Conservation (phyloP, 2,329 filamentous ascomycete genomes). For the Lasiodiplodia sp. region DNA sequence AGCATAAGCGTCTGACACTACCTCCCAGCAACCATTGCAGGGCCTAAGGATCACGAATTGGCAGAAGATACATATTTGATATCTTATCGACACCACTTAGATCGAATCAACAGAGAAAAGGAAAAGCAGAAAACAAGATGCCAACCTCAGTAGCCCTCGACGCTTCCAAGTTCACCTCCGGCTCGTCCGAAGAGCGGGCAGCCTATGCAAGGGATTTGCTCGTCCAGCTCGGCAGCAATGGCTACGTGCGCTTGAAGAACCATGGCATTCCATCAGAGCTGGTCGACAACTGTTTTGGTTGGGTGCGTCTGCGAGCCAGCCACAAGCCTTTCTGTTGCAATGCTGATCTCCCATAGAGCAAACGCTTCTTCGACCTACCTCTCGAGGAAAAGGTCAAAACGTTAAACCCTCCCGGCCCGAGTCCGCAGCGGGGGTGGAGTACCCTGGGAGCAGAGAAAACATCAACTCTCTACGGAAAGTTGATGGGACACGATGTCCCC, state of each 20-base stretch:
- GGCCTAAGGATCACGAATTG: too few species aligned
- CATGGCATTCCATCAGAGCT: constrained; percentile 44
- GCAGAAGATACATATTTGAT: too few species aligned
- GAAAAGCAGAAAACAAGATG: too few species aligned
- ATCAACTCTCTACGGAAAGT: constrained; percentile 34
- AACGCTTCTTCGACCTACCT: constrained; percentile 46
- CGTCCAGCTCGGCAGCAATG: constrained; percentile 29
- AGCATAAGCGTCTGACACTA: too few species aligned
- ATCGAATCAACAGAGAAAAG: too few species aligned
- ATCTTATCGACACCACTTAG: too few species aligned
- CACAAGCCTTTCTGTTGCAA: constrained; percentile 29
- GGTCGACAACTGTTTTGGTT: constrained; percentile 41
- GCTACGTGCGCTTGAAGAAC: constrained; percentile 52
- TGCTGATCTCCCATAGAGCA: constrained; percentile 2
- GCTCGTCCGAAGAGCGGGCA: too few species aligned
- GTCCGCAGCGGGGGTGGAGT: constrained; percentile 50
- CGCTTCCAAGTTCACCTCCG: too few species aligned
- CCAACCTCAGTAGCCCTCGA: too few species aligned
- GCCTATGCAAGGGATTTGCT: too few species aligned
- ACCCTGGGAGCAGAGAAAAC: constrained; percentile 48
- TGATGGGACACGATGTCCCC: constrained; percentile 30
- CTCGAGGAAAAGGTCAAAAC: constrained; percentile 44
- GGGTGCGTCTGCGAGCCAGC: constrained; percentile 34
- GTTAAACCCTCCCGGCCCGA: constrained; percentile 49
- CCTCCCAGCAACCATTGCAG: too few species aligned